Evolutionary conservation across 2,329 filamentous ascomycete genomes (phyloP).

Genomic region (Trichoderma koningii): DNA sequence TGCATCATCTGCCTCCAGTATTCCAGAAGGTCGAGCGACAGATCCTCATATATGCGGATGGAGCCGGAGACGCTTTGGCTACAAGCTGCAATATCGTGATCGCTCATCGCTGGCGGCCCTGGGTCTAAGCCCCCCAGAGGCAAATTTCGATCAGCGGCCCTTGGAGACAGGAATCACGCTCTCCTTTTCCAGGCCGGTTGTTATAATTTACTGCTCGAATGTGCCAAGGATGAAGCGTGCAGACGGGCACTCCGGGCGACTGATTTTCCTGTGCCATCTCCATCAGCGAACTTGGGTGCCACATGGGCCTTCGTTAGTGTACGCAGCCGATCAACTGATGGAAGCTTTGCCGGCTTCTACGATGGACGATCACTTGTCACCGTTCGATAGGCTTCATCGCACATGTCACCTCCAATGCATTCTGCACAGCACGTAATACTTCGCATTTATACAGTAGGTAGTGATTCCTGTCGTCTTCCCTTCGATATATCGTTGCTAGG

Average conservation of each 20-base stretch:
- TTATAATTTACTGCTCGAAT: background rate
- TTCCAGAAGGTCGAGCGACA: background rate
- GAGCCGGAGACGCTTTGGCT: background rate
- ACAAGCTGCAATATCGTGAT: background rate
- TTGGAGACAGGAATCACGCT: background rate
- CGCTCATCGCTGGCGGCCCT: background rate
- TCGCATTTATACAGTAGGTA: background rate
- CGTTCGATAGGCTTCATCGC: conserved; percentile 3
- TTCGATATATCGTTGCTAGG: background rate
- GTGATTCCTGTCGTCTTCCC: background rate
- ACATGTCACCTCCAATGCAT: background rate
- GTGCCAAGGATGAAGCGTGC: background rate
- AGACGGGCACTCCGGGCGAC: background rate
- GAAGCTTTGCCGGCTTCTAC: conserved; percentile 8
- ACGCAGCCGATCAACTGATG: background rate
- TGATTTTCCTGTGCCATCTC: conserved; percentile 1
- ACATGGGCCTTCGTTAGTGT: background rate
- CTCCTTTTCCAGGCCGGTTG: background rate
- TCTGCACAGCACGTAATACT: background rate
- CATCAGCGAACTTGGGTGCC: background rate
- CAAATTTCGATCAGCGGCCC: conserved; percentile 10
- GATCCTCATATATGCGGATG: background rate
- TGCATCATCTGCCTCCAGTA: background rate
- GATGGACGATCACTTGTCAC: conserved; percentile 2
- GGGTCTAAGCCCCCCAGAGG: background rate